These are phyloP conservation scores for Diplodia corticola DNA, from an alignment of 2,329 filamentous ascomycete genomes.

Conservation along the genomic window DNA sequence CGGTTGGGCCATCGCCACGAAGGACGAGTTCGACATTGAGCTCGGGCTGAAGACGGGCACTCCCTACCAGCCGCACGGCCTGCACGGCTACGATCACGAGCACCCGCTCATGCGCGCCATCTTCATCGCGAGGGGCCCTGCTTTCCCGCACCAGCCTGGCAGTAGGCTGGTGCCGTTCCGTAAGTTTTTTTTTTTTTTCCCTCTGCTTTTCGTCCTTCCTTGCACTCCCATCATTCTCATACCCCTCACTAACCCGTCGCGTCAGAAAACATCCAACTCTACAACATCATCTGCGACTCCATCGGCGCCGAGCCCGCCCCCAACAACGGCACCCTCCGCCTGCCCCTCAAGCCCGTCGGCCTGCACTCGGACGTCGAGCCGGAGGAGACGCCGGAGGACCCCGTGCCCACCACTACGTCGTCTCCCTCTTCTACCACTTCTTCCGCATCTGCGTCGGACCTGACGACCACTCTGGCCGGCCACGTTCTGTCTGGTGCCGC, in stretches of 20 bases:
- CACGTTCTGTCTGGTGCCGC: not conserved
- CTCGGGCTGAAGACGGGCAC: conserved; percentile 63
- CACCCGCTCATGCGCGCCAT: conserved; percentile 96
- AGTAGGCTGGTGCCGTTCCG: conserved; percentile 79
- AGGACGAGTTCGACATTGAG: conserved; percentile 73
- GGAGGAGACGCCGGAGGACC: conserved; percentile 57
- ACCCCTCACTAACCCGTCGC: conserved; percentile 29
- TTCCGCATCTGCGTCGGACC: not conserved
- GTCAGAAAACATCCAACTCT: conserved; percentile 88
- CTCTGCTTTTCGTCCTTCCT: not conserved
- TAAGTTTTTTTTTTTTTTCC: conserved; percentile 52
- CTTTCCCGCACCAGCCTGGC: conserved; percentile 83
- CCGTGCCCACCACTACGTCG: conserved; percentile 33
- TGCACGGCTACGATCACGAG: conserved; percentile 94
- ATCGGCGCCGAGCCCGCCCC: conserved; percentile 70
- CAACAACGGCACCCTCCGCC: conserved; percentile 83
- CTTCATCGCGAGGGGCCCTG: conserved; percentile 87
- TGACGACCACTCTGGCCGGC: not conserved
- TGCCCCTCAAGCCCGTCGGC: conserved; percentile 66
- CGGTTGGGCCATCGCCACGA: conserved; percentile 87
- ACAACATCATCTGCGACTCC: conserved; percentile 91
- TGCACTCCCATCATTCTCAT: not conserved
- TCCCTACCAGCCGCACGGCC: conserved; percentile 75
- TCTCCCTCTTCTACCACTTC: conserved; percentile 1
- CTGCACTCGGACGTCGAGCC: conserved; percentile 56